A percentile compares a stretch with the other conserved stretches of the same genome.
phyloP scores from a whole-genome alignment of 2,329 filamentous ascomycete species.

The Ceratocystis eucalypticola region DNA sequence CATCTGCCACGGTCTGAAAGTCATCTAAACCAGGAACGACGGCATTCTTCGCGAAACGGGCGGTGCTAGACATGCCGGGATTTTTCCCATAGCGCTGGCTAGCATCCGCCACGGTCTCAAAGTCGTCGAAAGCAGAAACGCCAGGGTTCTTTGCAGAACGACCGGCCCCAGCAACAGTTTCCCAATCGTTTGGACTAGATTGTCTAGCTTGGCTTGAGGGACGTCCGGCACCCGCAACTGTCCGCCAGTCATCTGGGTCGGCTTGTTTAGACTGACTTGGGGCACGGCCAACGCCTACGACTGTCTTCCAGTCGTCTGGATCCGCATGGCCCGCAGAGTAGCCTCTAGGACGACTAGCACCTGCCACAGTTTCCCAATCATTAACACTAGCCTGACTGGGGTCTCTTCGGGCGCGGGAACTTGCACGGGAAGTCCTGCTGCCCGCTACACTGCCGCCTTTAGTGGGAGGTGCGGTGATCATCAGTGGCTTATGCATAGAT shows the following conservation, averaged over 20 bases:
- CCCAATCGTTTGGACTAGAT: slow-evolving; percentile 10
- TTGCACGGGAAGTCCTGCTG: background rate
- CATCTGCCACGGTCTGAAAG: background rate
- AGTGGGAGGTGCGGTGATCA: background rate
- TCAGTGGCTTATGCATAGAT: background rate
- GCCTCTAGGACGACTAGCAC: background rate
- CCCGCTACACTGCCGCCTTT: background rate
- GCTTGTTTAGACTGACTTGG: background rate
- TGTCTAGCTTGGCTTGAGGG: background rate
- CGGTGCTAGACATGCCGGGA: background rate
- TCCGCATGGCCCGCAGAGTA: background rate
- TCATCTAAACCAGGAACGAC: background rate
- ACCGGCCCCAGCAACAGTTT: background rate
- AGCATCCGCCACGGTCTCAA: background rate
- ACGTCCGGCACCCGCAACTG: slow-evolving; percentile 3
- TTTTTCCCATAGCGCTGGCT: background rate
- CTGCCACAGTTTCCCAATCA: background rate
- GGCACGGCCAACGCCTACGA: background rate
- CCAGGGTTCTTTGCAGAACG: background rate
- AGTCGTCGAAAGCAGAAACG: background rate
- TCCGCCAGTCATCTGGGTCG: background rate
- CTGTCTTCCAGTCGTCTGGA: background rate
- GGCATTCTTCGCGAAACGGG: too few species aligned
- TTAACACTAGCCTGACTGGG: background rate
- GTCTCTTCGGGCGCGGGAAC: background rate